Evolutionary conservation across 345 rosid genomes (phyloP), one percentile per base, ranked within the genome.

Genomic region (Combretum micranthum): DNA sequence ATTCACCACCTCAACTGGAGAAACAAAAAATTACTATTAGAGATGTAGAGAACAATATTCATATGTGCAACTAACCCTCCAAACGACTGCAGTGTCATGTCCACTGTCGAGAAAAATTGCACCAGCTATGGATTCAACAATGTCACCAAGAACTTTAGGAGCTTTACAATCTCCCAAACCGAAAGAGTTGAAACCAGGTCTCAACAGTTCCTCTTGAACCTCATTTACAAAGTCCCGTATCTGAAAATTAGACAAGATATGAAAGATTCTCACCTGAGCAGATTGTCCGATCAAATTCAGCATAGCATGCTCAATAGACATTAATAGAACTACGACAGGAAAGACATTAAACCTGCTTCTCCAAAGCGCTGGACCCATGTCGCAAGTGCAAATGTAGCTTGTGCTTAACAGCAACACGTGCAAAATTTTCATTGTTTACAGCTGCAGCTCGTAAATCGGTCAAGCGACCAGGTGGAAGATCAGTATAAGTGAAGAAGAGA

Each of bases 381-480:
- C 96, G 77, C 56, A 93, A 94, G 70, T 83, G 90, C 62, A 85
- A 61, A 66, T 93, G 97, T 60, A 93, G 88, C 80, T 80, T 84
- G 65, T 89, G 99, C 48, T 89, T 89, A 56, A 93, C 99, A 2
- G 97, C 96, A 52, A 93, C 95, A 52, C 97, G 97, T 18, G 99
- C 97, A 59, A 93, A 93, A 43, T 93, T 93, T 68, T 93, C 99
- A 59, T 93, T 93, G 76, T 93, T 93, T 54, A 93, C 99, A 58
- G 99, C 99, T 49, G 99, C 97, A 66, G 97, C 99, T 61, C 99
- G 85, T 62, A 93, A 77, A 77, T 93, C 99, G 14, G 99, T 93
- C 80, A 93, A 76, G 39, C 97, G 85, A 44, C 99, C 99, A 21
- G 99, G 99, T 23, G 99, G 96, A 48, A 93, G 86, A 72, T 85